Evolutionary conservation across 345 rosid genomes (phyloP).

Genomic region (Eucalyptus erythrocorys): DNA sequence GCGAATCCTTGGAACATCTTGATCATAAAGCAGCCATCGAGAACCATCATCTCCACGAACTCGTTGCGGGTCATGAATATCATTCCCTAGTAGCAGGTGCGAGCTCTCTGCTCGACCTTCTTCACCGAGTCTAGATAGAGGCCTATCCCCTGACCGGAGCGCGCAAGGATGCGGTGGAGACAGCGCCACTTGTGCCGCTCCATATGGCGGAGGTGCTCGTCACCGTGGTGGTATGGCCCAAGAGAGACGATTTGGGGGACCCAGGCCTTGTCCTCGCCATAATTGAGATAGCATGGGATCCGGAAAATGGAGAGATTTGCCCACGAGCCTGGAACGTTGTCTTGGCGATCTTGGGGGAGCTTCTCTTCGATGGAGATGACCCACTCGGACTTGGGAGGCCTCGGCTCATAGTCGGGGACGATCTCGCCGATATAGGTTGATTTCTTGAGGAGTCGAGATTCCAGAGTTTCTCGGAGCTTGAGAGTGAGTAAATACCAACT

Average conservation of each 20-base stretch:
- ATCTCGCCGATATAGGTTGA: not conserved
- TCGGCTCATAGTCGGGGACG: not conserved
- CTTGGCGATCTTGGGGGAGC: slow-evolving; percentile 43
- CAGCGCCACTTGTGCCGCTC: slow-evolving; percentile 77
- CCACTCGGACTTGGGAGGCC: slow-evolving; percentile 8
- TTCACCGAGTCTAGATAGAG: slow-evolving; percentile 48
- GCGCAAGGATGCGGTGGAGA: slow-evolving; percentile 44
- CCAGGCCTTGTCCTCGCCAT: slow-evolving; percentile 60
- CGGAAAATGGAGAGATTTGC: slow-evolving; percentile 35
- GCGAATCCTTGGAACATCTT: slow-evolving; percentile 47
- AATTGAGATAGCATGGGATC: slow-evolving; percentile 32
- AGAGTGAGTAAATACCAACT: not conserved
- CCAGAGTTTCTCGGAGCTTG: slow-evolving; percentile 1
- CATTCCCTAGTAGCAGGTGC: slow-evolving; percentile 54
- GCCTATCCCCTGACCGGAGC: slow-evolving; percentile 28
- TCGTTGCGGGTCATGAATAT: slow-evolving; percentile 42
- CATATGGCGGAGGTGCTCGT: slow-evolving; percentile 48
- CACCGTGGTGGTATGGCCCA: slow-evolving; percentile 77
- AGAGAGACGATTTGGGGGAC: slow-evolving; percentile 65
- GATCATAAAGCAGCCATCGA: slow-evolving; percentile 68
- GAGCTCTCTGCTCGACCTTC: slow-evolving; percentile 49
- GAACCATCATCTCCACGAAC: slow-evolving; percentile 71
- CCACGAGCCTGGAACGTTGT: slow-evolving; percentile 41
- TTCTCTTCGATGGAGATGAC: slow-evolving; percentile 5
- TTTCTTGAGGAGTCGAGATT: slow-evolving; percentile 18